A percentile compares a stretch with the other conserved stretches of the same genome.
Evolutionary conservation across 2,329 filamentous ascomycete genomes (phyloP).

Genomic region (Byssochlamys sp.): DNA sequence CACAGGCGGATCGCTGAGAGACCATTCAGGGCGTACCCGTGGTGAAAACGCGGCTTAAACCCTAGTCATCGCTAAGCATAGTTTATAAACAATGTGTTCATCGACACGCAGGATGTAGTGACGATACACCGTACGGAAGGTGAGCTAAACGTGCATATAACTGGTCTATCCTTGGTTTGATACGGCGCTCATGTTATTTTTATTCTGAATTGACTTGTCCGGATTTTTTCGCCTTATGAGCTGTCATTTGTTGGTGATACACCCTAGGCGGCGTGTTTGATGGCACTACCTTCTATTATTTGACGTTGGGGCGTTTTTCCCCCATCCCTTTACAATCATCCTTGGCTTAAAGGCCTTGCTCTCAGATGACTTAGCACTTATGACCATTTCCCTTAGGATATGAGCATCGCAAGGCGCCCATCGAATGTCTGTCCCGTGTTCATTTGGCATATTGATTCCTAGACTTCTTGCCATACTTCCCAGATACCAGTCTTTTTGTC

Average conservation of each 20-base stretch:
- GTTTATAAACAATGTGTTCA: not conserved
- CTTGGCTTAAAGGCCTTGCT: not conserved
- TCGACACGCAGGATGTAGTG: not conserved
- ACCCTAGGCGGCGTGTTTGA: not conserved
- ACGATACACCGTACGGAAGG: not conserved
- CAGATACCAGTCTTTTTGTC: not conserved
- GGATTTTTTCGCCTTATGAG: not conserved
- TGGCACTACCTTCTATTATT: not conserved
- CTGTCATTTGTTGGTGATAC: not conserved
- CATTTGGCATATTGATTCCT: not conserved
- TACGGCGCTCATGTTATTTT: not conserved
- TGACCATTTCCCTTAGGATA: not conserved
- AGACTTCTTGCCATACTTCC: not conserved
- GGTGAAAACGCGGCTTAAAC: not conserved
- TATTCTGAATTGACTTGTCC: not conserved
- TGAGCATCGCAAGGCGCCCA: not conserved
- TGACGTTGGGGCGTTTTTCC: not conserved
- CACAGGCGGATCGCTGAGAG: slow-evolving; percentile 17
- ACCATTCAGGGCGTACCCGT: slow-evolving; percentile 8
- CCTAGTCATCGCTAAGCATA: not conserved
- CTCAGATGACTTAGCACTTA: not conserved
- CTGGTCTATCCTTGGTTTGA: not conserved
- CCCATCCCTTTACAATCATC: not conserved
- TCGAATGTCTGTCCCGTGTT: not conserved
- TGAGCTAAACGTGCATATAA: not conserved